Evolutionary conservation across 768 basidiomycete species (phyloP), one percentile per base, ranked within the genome.

Genomic region (Lepiota brunneoincarnata): DNA sequence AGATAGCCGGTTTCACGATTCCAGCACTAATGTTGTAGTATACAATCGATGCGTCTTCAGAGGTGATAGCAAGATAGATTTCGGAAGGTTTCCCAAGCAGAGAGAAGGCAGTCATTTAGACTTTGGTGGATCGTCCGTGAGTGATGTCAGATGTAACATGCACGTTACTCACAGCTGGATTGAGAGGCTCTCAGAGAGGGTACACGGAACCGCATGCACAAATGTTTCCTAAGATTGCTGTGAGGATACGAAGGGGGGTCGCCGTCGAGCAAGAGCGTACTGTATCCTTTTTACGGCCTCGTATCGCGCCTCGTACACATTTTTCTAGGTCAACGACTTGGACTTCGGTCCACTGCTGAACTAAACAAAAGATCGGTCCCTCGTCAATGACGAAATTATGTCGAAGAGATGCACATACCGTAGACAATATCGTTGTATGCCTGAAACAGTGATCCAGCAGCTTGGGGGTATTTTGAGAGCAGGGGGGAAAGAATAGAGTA

Each of bases 11-110:
- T 61, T 91, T 91, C 56, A 84, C 82, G 28, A 92, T 87, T 51
- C 89, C 90, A 46, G 78, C 75, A 63, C 84, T 86, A 55, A 92
- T 75, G 62, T 88, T 89, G 69, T 92, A 92, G 67, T 92, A 92
- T 48, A 92, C 90, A 42, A 87, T 85, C 7, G 90, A 91, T 10
- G 90, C 84, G 61, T 92, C 90, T 47, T 87, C 82, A 0, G 85
- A 79, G 40, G 83, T 84, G 52, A 91, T 86, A 11, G 85, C 90
- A 26, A 92, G 66, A 61, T 81, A 86, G 43, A 91, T 67, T 49
- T 80, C 74, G 36, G 73, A 65, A 11, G 77, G 76, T 41, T 71
- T 68, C 6, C 67, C 68, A 11, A 89, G 70, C 11, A 70, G 72
- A 6, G 66, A 61, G 65, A 90, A 91, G 2, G 84, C 82, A n/a